phyloP scores from a whole-genome alignment of 768 basidiomycete genomes.

The Leucosporidium scottii region DNA sequence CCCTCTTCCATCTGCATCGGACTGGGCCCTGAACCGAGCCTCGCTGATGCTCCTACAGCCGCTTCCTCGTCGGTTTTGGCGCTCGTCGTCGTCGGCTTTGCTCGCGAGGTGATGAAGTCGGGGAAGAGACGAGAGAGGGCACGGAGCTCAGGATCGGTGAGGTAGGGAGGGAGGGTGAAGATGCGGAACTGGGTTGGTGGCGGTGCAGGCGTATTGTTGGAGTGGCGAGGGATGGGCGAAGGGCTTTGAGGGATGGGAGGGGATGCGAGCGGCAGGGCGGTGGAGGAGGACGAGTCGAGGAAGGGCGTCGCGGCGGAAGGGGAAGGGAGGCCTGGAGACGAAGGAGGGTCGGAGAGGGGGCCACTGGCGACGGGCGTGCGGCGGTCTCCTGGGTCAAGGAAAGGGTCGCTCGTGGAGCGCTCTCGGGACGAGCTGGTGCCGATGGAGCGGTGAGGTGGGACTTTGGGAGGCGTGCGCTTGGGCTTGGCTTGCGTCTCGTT shows the following conservation, averaged over 20 bases:
- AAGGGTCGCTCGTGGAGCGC: slow-evolving; percentile 22
- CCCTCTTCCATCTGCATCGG: not conserved
- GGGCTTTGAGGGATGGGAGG: not conserved
- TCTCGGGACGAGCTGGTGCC: not conserved
- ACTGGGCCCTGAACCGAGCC: too few species aligned
- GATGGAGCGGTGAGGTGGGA: slow-evolving; percentile 25
- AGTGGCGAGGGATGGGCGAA: not conserved
- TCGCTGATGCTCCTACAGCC: too few species aligned
- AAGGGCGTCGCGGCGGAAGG: not conserved
- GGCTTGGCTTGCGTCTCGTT: not conserved
- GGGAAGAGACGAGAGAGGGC: slow-evolving; percentile 27
- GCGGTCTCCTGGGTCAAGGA: slow-evolving; percentile 14
- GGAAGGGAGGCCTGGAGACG: not conserved
- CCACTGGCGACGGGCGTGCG: not conserved
- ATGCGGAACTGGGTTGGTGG: slow-evolving; percentile 12
- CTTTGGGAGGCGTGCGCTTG: slow-evolving; percentile 8
- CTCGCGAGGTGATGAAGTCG: slow-evolving; percentile 11
- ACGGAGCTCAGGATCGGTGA: slow-evolving; percentile 32
- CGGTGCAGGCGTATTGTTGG: not conserved
- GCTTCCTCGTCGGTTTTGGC: not conserved
- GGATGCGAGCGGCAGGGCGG: not conserved
- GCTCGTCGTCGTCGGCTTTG: not conserved
- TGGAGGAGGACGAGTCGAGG: not conserved
- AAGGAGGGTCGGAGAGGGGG: not conserved
- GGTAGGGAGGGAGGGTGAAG: slow-evolving; percentile 27